Percentiles rank a stretch among this genome's conserved stretches.
phyloP scores from a whole-genome alignment of 306 rosid species.

The Ziziphus jujuba region DNA sequence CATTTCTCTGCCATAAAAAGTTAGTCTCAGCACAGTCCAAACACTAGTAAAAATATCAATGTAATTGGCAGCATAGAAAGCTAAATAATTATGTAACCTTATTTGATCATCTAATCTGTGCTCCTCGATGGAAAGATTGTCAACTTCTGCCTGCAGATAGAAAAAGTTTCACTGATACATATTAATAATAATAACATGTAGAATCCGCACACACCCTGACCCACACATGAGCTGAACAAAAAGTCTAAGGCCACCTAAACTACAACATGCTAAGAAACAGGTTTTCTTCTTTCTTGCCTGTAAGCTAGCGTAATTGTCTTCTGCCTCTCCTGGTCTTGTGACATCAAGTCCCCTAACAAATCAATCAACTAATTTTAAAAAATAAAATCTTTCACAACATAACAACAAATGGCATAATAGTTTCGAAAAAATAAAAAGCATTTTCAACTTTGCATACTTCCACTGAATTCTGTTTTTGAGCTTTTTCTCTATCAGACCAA shows the following conservation, averaged over 20 bases:
- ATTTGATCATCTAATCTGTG: conserved; percentile 71
- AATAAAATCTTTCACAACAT: conserved; percentile 22
- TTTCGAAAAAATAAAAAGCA: conserved; percentile 6
- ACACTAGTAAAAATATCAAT: conserved; percentile 12
- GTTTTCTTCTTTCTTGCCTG: conserved; percentile 55
- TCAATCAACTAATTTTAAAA: conserved; percentile 29
- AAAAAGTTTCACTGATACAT: conserved; percentile 12
- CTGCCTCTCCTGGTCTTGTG: conserved; percentile 75
- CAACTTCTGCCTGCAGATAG: conserved; percentile 76
- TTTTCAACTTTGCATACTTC: conserved; percentile 59
- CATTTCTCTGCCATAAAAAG: conserved; percentile 74
- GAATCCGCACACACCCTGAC: not conserved
- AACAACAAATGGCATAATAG: conserved; percentile 21
- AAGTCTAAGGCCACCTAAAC: not conserved
- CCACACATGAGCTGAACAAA: not conserved
- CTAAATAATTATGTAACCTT: conserved; percentile 52
- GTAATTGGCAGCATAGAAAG: conserved; percentile 21
- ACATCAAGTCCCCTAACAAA: conserved; percentile 79
- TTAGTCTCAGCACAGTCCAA: conserved; percentile 27
- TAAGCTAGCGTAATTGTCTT: conserved; percentile 71
- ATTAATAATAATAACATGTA: too few relatives aligned
- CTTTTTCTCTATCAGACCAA: conserved; percentile 97
- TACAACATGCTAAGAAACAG: conserved; percentile 19
- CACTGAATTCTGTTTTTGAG: conserved; percentile 97
- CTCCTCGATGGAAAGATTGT: conserved; percentile 74